Base-by-base conservation (phyloP, 108 stramenopile species). In the Nannochloropsis salina region DNA sequence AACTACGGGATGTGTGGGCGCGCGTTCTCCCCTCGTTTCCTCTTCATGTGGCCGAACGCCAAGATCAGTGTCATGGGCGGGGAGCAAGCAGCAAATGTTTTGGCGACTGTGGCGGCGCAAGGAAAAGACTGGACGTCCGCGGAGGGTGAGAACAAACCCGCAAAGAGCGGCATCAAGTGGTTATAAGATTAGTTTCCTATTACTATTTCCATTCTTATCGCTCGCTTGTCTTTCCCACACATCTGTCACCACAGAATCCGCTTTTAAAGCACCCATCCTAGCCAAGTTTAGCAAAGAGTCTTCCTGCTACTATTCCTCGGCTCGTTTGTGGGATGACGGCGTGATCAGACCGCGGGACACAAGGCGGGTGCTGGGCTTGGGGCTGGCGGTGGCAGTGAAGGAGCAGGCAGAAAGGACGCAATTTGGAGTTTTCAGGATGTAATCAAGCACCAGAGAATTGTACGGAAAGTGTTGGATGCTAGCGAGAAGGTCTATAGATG, bases 1-100 rank as follows among this genome's bases (percentile, higher is more conserved):
- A 97, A 98, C 90, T 97, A 98, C 93, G 96, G 98, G 84, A 97
- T 97, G 97, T 97, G 97, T 87, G 98, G 98, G 15, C 89, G 98
- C 84, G 96, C 97, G 0, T 98, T 95, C 85, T 91, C 91, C 85
- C 98, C 98, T 4, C 91, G 97, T 80, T 98, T 99, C 89, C 89
- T 99, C 22, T 98, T 93, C 92, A 96, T 97, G 93, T 99, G 98
- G 98, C 98, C 98, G n/a, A 96, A 96, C 84, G 94, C 97, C 43
- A 91, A 92, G 44, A 97, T 96, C 84, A 92, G 93, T 22, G 98
- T 99, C 45, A 99, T 99, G 98, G 98, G 98, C 18, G 98, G 96
- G 42, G 95, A 96, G 83, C 98, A 99, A 90, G 98, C 98, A 31
- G 96, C 96, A 4, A 95, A 93, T 81, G 98, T 99, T 2, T 88